Evolutionary conservation across 1,284 basidiomycete species (phyloP).

Genomic region (Irpex sp.): DNA sequence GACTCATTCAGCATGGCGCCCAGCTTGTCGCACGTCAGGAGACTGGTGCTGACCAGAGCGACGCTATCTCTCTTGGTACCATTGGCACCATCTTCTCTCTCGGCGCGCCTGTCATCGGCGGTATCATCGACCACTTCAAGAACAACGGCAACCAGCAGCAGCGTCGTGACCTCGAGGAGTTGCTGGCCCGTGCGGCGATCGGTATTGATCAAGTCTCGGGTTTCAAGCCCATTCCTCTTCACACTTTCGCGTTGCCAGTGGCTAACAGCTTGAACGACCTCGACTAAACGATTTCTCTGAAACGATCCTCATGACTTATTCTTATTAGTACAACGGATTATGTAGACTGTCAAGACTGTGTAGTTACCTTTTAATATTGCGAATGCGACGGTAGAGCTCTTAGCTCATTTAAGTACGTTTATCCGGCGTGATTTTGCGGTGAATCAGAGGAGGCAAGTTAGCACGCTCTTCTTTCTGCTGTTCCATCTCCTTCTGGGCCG

Average conservation of each 20-base stretch:
- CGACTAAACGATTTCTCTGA: slow-evolving; percentile 1
- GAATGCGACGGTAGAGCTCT: slow-evolving; percentile 9
- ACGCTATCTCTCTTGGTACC: neutral
- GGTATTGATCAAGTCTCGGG: neutral
- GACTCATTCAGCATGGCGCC: too few relatives aligned
- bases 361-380: slow-evolving; percentile 5
- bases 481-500: too few relatives aligned
- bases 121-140: slow-evolving; percentile 9
- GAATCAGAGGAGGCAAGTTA: neutral
- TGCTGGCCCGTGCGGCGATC: neutral
- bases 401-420: neutral
- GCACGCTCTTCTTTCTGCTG: too few relatives aligned
- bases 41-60: neutral
- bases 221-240: too few relatives aligned
- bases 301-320: neutral
- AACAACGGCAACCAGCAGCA: slow-evolving; percentile 3
- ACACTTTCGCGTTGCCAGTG: too few relatives aligned
- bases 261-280: slow-evolving; percentile 5
- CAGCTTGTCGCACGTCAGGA: neutral
- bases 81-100: neutral
- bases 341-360: neutral
- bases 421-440: neutral
- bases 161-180: slow-evolving; percentile 3
- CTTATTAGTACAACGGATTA: too few relatives aligned
- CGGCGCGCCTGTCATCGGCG: slow-evolving; percentile 4